Percentiles rank a stretch among this genome's conserved stretches.
Conservation (phyloP, 2,329 filamentous ascomycete genomes). For the Calonectria honghensis region DNA sequence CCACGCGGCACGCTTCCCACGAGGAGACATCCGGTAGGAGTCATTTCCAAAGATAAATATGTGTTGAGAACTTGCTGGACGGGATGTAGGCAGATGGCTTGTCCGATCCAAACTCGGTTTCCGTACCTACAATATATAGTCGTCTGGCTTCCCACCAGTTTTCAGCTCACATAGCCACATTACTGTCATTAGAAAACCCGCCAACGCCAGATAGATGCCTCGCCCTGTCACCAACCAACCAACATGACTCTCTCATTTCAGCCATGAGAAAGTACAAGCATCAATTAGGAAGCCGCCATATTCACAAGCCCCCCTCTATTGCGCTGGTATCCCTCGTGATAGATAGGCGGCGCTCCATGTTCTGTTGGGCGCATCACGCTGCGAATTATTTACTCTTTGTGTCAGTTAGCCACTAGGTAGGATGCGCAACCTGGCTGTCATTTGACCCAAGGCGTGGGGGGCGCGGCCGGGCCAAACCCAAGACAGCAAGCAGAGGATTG, state of each 20-base stretch:
- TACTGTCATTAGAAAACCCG: not conserved
- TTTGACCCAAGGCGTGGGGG: not conserved
- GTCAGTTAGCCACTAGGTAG: not conserved
- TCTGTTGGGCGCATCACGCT: not conserved
- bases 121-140: not conserved
- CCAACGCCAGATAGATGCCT: not conserved
- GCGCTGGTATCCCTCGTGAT: not conserved
- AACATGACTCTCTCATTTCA: not conserved
- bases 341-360: too few relatives aligned
- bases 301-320: not conserved
- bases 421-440: not conserved
- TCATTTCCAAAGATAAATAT: not conserved
- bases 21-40: slow-evolving; percentile 23
- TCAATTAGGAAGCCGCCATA: slow-evolving; percentile 2
- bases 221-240: slow-evolving; percentile 5
- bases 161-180: slow-evolving; percentile 4
- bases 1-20: slow-evolving; percentile 26
- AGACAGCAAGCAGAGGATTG: not conserved
- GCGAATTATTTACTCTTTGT: not conserved
- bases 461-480: not conserved
- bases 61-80: not conserved
- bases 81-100: not conserved
- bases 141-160: not conserved
- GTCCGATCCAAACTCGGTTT: not conserved
- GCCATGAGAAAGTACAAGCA: not conserved